These are phyloP conservation scores for Chaetoceros muelleri DNA, from an alignment of 108 stramenopile genomes.

Conservation along the genomic window DNA sequence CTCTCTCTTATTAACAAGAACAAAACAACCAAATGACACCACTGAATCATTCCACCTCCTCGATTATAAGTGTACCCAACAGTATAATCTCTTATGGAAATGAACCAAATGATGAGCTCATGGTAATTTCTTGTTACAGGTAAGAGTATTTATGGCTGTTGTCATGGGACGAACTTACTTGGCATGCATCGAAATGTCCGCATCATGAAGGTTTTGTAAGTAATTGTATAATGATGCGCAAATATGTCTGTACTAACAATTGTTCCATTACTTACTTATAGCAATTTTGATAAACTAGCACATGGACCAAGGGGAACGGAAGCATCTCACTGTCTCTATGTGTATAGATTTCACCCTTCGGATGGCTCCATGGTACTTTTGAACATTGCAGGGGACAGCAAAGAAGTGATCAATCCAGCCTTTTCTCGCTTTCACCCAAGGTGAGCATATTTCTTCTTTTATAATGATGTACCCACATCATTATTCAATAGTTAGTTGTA, in stretches of 20 bases:
- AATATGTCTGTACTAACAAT: not conserved
- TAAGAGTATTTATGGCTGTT: no score
- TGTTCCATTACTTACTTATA: not conserved
- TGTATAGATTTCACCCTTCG: slow-evolving; percentile 68
- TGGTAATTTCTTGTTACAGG: not conserved
- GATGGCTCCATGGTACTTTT: slow-evolving; percentile 79
- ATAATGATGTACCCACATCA: not conserved
- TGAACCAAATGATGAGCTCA: not conserved
- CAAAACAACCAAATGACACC: no score
- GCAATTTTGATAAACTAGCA: slow-evolving; percentile 35
- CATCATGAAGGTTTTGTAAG: no score
- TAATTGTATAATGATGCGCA: no score
- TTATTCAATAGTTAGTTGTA: not conserved
- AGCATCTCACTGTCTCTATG: slow-evolving; percentile 61
- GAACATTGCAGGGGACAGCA: slow-evolving; percentile 58
- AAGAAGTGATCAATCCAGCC: slow-evolving; percentile 83
- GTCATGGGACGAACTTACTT: not conserved
- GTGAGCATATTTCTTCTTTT: slow-evolving; percentile 4
- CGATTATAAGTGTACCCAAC: not conserved
- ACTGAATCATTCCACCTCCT: not conserved
- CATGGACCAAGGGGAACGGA: slow-evolving; percentile 84
- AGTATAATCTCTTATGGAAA: not conserved
- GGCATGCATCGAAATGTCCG: no score
- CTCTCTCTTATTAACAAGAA: not conserved
- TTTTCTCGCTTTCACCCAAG: slow-evolving; percentile 86